phyloP scores from a whole-genome alignment of 78 protist species.

The Pigoraptor vietnamica region DNA sequence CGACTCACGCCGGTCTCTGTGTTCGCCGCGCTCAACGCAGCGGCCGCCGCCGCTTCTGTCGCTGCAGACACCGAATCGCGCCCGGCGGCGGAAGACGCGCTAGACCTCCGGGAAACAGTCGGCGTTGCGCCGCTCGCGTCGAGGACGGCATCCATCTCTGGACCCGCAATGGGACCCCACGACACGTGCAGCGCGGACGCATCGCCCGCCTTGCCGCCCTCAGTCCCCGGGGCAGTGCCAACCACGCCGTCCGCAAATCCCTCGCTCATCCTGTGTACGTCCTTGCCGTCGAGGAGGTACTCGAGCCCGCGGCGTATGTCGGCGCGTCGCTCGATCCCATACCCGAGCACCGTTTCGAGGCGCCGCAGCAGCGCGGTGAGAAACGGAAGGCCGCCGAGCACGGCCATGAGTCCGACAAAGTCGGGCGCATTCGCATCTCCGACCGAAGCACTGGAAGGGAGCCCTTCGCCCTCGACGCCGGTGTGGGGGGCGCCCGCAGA shows the following conservation, averaged over 20 bases:
- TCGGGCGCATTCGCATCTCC: no score
- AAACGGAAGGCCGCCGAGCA: not conserved
- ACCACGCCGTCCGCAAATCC: not conserved
- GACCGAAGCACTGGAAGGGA: no score
- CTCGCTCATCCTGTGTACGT: not conserved
- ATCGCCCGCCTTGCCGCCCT: not conserved
- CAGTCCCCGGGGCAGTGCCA: no score
- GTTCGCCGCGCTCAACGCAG: no score
- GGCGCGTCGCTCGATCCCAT: not conserved
- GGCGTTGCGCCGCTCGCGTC: not conserved
- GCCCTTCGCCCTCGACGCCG: no score
- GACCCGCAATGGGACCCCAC: not conserved
- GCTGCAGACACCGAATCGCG: no score
- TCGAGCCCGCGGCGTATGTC: not conserved
- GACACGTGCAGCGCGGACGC: not conserved
- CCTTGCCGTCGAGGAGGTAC: not conserved
- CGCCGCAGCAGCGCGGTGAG: not conserved
- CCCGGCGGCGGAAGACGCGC: not conserved
- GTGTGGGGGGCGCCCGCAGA: no score
- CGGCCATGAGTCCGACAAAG: not conserved
- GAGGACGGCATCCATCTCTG: not conserved
- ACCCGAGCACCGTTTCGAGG: not conserved
- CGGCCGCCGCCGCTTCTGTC: no score
- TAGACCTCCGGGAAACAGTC: not conserved
- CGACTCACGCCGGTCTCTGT: no score